phyloP scores from a whole-genome alignment of 1,284 basidiomycete genomes.

The Hymenochaete sp. region DNA sequence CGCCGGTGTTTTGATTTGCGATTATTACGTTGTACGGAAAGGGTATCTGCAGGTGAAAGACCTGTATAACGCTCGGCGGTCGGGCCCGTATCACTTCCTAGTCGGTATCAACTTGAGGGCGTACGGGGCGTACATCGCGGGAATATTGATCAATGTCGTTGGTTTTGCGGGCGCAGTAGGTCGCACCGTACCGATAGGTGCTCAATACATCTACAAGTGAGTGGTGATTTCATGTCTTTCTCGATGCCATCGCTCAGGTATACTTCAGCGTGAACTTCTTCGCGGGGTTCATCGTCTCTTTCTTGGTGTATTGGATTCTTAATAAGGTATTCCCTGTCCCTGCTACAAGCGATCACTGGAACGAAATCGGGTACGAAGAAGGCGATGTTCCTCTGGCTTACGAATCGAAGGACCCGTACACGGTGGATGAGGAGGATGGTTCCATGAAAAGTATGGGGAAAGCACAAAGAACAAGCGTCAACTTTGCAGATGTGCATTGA shows the following conservation, averaged over 20 bases:
- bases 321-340: conserved; percentile 52
- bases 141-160: conserved; percentile 77
- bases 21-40: conserved; percentile 73
- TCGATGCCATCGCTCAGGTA: conserved; percentile 47
- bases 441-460: conserved; percentile 3
- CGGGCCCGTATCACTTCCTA: conserved; percentile 72
- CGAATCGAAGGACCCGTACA: conserved; percentile 1
- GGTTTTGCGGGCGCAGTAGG: conserved; percentile 53
- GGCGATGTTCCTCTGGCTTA: conserved; percentile 10
- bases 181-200: conserved; percentile 33
- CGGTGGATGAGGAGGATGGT: conserved; percentile 4
- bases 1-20: conserved; percentile 70
- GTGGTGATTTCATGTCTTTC: conserved; percentile 20
- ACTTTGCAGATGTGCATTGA: too few species aligned
- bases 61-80: conserved; percentile 51
- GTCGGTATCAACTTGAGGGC: conserved; percentile 70
- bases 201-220: conserved; percentile 26
- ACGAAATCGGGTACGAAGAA: conserved; percentile 40
- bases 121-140: conserved; percentile 62
- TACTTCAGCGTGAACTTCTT: conserved; percentile 49
- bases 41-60: conserved; percentile 68
- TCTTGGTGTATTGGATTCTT: conserved; percentile 52
- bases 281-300: conserved; percentile 66
- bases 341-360: conserved; percentile 42
- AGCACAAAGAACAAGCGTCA: too few species aligned